Conservation (phyloP, 208 protist genomes). For the Acanthamoeba polyphaga region DNA sequence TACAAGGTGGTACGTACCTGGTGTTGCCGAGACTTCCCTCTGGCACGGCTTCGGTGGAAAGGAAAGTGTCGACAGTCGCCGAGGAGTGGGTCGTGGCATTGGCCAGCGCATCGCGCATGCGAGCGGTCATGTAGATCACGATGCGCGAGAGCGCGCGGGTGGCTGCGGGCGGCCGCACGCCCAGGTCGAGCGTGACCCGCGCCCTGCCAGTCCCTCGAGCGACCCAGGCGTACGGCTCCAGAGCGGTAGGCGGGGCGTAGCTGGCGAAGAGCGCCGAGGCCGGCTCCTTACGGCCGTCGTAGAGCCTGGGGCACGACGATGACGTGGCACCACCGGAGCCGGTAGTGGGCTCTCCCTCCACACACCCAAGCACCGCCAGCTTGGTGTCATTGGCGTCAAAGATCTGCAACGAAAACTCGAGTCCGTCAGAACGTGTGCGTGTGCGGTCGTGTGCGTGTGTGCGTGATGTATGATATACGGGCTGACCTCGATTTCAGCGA, state of each 20-base stretch:
- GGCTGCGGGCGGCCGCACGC: neutral
- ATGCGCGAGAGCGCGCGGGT: neutral
- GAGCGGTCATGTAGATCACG: conserved; percentile 8
- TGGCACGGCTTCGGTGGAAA: neutral
- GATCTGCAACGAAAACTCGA: neutral
- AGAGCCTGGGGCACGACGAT: conserved; percentile 3
- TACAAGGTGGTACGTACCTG: neutral
- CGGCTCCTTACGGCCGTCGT: neutral
- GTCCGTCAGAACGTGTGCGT: neutral
- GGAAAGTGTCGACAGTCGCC: neutral
- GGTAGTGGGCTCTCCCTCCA: neutral
- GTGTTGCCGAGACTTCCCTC: neutral
- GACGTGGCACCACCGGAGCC: neutral
- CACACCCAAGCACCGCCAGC: neutral
- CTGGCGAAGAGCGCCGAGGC: neutral
- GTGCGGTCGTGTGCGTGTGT: too few species aligned
- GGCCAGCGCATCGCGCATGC: conserved; percentile 35
- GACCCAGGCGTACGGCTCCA: neutral
- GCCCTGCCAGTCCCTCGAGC: neutral
- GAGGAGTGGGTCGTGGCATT: neutral
- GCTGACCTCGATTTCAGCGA: conserved; percentile 16
- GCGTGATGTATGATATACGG: too few species aligned
- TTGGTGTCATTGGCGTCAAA: neutral
- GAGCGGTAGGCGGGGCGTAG: neutral
- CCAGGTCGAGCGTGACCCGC: conserved; percentile 17